These are phyloP conservation scores for Plenodomus biglobosus DNA, from an alignment of 2,329 filamentous ascomycete genomes.

Conservation along the genomic window DNA sequence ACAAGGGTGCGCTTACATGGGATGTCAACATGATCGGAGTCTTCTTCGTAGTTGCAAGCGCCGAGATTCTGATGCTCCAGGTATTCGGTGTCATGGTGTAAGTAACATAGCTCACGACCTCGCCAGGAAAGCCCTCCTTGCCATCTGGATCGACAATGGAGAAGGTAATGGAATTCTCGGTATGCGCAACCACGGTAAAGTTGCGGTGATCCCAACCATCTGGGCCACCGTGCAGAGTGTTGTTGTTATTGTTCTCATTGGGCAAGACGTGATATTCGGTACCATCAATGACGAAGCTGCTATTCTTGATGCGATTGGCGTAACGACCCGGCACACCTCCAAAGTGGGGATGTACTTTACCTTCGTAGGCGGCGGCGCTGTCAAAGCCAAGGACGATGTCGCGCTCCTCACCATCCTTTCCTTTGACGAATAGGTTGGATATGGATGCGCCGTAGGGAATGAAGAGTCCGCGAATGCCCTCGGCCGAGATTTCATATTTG, in stretches of 20 bases:
- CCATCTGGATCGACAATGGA: constrained; percentile 72
- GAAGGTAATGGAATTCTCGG: constrained; percentile 70
- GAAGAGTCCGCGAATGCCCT: constrained; percentile 68
- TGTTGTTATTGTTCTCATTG: constrained; percentile 58
- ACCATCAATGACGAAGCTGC: constrained; percentile 69
- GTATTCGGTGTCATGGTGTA: constrained; percentile 68
- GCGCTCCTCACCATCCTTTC: constrained; percentile 66
- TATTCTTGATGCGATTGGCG: constrained; percentile 80
- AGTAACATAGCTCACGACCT: constrained; percentile 72
- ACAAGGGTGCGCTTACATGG: constrained; percentile 53
- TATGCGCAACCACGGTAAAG: constrained; percentile 73
- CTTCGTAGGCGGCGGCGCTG: constrained; percentile 69
- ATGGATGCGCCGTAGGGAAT: constrained; percentile 75
- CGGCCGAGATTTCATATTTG: constrained; percentile 71
- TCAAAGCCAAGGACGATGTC: constrained; percentile 76
- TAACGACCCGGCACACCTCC: constrained; percentile 75
- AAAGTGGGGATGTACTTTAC: constrained; percentile 70
- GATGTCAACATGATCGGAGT: constrained; percentile 82
- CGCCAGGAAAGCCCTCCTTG: constrained; percentile 75
- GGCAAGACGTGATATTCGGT: constrained; percentile 59
- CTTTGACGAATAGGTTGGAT: constrained; percentile 69
- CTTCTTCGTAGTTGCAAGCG: constrained; percentile 69
- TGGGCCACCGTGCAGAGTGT: constrained; percentile 70
- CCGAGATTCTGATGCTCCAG: constrained; percentile 74
- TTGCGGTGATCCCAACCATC: constrained; percentile 76